Evolutionary conservation across 768 basidiomycete species (phyloP), one percentile per base, ranked within the genome.

Genomic region (Agaricus bisporus): DNA sequence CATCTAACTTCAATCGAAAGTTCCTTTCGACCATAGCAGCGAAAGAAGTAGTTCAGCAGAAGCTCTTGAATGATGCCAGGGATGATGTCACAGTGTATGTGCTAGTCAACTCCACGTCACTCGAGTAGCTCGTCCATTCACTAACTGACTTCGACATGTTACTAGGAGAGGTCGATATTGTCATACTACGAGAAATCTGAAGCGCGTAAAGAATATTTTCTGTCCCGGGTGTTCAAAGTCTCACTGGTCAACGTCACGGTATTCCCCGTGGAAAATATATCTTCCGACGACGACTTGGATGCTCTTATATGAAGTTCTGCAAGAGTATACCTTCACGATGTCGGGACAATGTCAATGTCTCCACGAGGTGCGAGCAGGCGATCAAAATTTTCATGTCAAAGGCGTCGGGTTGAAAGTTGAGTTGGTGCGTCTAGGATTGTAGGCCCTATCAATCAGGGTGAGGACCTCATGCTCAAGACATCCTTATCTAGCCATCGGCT

Each of bases 371-470:
- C 67, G 73, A 2, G 74, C 72, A 7, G 66, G 73, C 1, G 66
- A 73, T 58, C 66, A 70, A 3, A 63, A 72, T 47, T 58, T 75
- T 45, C 51, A 48, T 18, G 69, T 75, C 2, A 73, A 75, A 54
- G 67, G 67, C 0, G 61, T 62, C 3, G 72, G 69, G 6, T 48
- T 75, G 48, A 61, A 73, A 5, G 57, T 75, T 17, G 69, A n/a
- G n/a, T 75, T 7, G 71, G 74, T 59, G 67, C 67, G 4, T 72
- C 70, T 20, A 65, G 64, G 48, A 48, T 69, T 45, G 72, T 70
- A 51, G 58, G 69, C 42, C 1, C 10, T 18, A n/a, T 12, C 36
- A 12, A 4, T 28, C 20, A 2, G 17, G 14, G 20, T 3, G 7
- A 26, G 26, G 8, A 7, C 3, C 6, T 20, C 26, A 17, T 25